These are phyloP conservation scores for Xylaria sp. DNA, from an alignment of 2,329 filamentous ascomycete genomes.

Conservation along the genomic window DNA sequence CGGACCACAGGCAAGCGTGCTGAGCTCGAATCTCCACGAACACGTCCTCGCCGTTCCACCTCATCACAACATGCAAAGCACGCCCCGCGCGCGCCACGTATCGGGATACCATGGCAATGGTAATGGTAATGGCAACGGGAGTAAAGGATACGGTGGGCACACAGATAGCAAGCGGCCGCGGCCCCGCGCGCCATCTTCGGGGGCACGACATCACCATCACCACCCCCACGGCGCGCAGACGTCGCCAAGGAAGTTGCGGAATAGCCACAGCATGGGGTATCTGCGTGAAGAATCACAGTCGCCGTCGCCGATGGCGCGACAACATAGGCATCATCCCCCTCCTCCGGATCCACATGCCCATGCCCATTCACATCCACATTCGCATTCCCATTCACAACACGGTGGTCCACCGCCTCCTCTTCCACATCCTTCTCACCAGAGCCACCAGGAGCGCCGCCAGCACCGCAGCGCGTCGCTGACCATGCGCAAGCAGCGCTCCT, in stretches of 20 bases:
- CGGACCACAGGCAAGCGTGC: slow-evolving; percentile 51
- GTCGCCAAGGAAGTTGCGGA: slow-evolving; percentile 58
- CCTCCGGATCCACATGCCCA: not conserved
- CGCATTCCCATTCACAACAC: not conserved
- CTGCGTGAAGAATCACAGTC: slow-evolving; percentile 51
- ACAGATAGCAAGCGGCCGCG: slow-evolving; percentile 56
- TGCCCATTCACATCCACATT: not conserved
- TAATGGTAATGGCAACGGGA: slow-evolving; percentile 43
- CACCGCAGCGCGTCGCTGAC: slow-evolving; percentile 44
- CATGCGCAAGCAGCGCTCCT: slow-evolving; percentile 54
- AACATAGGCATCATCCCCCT: not conserved
- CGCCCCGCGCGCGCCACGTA: slow-evolving; percentile 41
- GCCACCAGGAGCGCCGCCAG: slow-evolving; percentile 38
- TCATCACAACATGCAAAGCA: slow-evolving; percentile 22
- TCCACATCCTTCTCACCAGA: not conserved
- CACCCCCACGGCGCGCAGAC: slow-evolving; percentile 47
- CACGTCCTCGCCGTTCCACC: slow-evolving; percentile 11
- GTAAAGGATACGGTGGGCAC: slow-evolving; percentile 23
- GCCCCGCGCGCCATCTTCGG: slow-evolving; percentile 65
- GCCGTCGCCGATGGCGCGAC: slow-evolving; percentile 51
- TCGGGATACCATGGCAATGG: slow-evolving; percentile 34
- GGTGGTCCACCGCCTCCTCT: not conserved
- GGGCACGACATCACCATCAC: slow-evolving; percentile 57
- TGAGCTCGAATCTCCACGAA: slow-evolving; percentile 49
- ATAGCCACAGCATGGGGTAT: slow-evolving; percentile 42